These are phyloP conservation scores for Peronosclerospora sorghi DNA, from an alignment of 352 stramenopile species.

Conservation along the genomic window DNA sequence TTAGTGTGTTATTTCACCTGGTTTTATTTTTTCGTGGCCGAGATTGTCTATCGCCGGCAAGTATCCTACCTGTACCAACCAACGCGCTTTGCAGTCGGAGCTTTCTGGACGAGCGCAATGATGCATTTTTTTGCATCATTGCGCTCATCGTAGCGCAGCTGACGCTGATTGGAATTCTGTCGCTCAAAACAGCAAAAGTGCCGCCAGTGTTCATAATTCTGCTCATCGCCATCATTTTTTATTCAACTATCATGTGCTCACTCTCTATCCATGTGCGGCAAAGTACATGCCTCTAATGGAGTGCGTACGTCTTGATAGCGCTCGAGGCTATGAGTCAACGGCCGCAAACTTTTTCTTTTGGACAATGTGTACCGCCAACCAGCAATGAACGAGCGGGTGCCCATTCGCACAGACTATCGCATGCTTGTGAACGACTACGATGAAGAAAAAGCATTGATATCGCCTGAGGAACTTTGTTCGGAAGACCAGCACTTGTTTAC, in stretches of 20 bases:
- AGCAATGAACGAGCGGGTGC: slow-evolving; percentile 41
- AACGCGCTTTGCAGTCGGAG: slow-evolving; percentile 42
- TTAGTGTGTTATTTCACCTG: slow-evolving; percentile 68
- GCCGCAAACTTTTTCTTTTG: slow-evolving; percentile 41
- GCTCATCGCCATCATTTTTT: slow-evolving; percentile 36
- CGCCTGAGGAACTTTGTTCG: slow-evolving; percentile 21
- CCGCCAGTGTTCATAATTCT: slow-evolving; percentile 24
- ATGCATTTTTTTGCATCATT: slow-evolving; percentile 64
- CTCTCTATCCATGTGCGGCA: slow-evolving; percentile 42
- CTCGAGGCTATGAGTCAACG: slow-evolving; percentile 19
- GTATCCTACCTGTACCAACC: slow-evolving; percentile 62
- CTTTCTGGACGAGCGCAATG: slow-evolving; percentile 66
- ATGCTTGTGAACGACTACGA: slow-evolving; percentile 35
- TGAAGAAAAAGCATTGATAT: slow-evolving; percentile 22
- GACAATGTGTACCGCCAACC: slow-evolving; percentile 63
- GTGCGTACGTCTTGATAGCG: slow-evolving; percentile 41
- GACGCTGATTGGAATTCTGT: slow-evolving; percentile 68
- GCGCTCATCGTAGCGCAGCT: slow-evolving; percentile 63
- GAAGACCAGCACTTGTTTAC: slow-evolving; percentile 46
- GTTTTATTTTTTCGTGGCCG: slow-evolving; percentile 58
- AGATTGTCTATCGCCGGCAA: slow-evolving; percentile 60
- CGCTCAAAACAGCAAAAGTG: slow-evolving; percentile 51
- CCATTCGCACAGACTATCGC: slow-evolving; percentile 47
- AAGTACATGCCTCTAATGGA: slow-evolving; percentile 51
- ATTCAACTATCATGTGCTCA: slow-evolving; percentile 49